Percentiles rank a stretch among this genome's conserved stretches.
These are phyloP conservation scores for Tolypocladium ovalisporum DNA, from an alignment of 2,329 filamentous ascomycete species.

Conservation along the genomic window DNA sequence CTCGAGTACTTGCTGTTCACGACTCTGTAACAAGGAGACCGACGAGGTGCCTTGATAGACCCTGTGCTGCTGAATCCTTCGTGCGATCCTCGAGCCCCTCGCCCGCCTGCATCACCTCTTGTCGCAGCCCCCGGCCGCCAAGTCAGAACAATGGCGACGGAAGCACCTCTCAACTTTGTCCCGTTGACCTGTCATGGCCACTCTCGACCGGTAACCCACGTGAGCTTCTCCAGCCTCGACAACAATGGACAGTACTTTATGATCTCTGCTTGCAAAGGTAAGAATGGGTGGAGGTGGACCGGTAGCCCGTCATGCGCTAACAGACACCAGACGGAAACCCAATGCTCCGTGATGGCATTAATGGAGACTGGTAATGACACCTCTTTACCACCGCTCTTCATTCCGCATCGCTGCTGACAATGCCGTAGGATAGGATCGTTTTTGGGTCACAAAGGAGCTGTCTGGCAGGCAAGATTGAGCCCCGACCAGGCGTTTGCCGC, in stretches of 20 bases:
- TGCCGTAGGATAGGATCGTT: constrained; percentile 86
- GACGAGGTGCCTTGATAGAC: not conserved
- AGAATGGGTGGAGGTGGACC: constrained; percentile 3
- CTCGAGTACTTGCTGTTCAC: not conserved
- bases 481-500: constrained; percentile 80
- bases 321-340: constrained; percentile 73
- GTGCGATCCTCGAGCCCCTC: not conserved
- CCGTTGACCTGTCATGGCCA: constrained; percentile 92
- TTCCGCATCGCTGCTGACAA: constrained; percentile 6
- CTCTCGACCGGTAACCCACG: constrained; percentile 82
- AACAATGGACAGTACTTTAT: constrained; percentile 82
- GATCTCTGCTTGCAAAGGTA: constrained; percentile 87
- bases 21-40: not conserved
- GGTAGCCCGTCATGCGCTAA: constrained; percentile 9
- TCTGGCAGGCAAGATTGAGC: constrained; percentile 90
- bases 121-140: not conserved
- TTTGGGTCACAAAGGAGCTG: constrained; percentile 93
- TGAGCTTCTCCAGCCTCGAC: constrained; percentile 76
- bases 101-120: not conserved
- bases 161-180: constrained; percentile 51
- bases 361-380: constrained; percentile 68
- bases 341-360: constrained; percentile 93
- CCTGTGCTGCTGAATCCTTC: not conserved
- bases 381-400: not conserved
- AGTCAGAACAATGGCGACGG: constrained; percentile 20